A percentile compares a stretch with the other conserved stretches of the same genome.
Evolutionary conservation across 2,329 filamentous ascomycete species (phyloP).

Genomic region (Pseudocercospora musae): DNA sequence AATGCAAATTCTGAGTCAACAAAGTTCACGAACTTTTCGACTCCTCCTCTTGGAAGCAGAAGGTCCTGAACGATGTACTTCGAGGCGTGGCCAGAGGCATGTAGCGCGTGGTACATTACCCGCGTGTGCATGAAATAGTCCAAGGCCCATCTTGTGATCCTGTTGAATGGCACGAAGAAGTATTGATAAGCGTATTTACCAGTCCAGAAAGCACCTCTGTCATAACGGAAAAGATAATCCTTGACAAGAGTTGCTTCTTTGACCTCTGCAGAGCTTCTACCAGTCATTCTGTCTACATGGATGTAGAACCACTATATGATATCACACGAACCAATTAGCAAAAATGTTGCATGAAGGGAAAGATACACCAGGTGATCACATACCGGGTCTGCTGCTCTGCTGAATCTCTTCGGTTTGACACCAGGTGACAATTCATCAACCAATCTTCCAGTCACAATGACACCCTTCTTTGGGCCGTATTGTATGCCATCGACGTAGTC

Average conservation of each 20-base stretch:
- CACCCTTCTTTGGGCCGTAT: constrained; percentile 43
- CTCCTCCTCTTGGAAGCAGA: constrained; percentile 53
- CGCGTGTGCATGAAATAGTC: constrained; percentile 61
- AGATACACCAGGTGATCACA: neutral
- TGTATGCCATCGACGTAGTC: constrained; percentile 64
- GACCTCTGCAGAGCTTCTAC: constrained; percentile 4
- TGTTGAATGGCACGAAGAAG: constrained; percentile 58
- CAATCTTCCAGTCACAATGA: constrained; percentile 42
- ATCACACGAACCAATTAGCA: neutral
- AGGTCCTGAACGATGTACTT: constrained; percentile 63
- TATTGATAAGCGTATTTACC: constrained; percentile 60
- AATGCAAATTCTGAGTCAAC: constrained; percentile 48
- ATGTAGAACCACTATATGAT: constrained; percentile 64
- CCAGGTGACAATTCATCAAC: constrained; percentile 33
- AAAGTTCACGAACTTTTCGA: constrained; percentile 53
- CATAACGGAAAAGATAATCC: constrained; percentile 60
- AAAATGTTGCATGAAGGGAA: neutral
- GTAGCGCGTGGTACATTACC: constrained; percentile 61
- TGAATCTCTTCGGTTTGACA: constrained; percentile 46
- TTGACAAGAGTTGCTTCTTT: constrained; percentile 41
- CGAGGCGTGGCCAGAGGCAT: constrained; percentile 53
- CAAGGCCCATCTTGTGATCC: constrained; percentile 55
- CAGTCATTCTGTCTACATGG: constrained; percentile 51
- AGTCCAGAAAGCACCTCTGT: constrained; percentile 64
- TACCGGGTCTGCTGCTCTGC: constrained; percentile 55